Evolutionary conservation across 2,329 filamentous ascomycete species (phyloP), one percentile per base, ranked within the genome.

Genomic region (Phoma sp.): DNA sequence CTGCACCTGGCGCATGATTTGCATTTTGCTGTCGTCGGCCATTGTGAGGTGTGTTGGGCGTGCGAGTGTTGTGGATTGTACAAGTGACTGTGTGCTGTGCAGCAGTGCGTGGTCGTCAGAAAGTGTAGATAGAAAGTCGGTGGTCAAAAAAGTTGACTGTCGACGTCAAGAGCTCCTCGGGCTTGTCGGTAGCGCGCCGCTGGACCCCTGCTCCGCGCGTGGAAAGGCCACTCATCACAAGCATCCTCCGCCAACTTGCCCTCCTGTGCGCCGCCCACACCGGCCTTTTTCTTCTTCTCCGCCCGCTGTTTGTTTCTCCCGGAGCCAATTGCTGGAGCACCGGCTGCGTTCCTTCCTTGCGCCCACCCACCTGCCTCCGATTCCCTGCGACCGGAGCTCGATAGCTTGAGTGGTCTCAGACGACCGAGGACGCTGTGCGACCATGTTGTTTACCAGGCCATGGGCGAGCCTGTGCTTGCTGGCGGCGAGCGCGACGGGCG

Each of bases 1-100:
- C 59, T 79, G 78, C 57, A 83, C 74, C 70, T 82, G 79, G 63
- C 80, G 77, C 77, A 82, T 82, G 53, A 82, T 70, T 46, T 75
- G 68, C 58, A 74, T 75, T 62, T 81, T 81, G 43, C 57, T 60
- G 52, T 50, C 53, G 32, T 46, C 47, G 37, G 43, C 50, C 53
- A 56, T 56, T 43, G 42, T 45, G 26, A 26, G 38, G 46, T 15
- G 20, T 20, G 2, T 20, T 36, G n/a, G n/a, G n/a, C n/a, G n/a
- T n/a, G n/a, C n/a, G n/a, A n/a, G n/a, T n/a, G n/a, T n/a, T n/a
- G n/a, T n/a, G n/a, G n/a, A n/a, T n/a, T n/a, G n/a, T n/a, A n/a
- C n/a, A n/a, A n/a, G n/a, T n/a, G n/a, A n/a, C n/a, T n/a, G n/a
- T n/a, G n/a, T n/a, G n/a, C n/a, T n/a, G n/a, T n/a, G n/a, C n/a